These are phyloP conservation scores for Saccharomycopsis sp. DNA, from an alignment of 805 yeast genomes.

Conservation along the genomic window DNA sequence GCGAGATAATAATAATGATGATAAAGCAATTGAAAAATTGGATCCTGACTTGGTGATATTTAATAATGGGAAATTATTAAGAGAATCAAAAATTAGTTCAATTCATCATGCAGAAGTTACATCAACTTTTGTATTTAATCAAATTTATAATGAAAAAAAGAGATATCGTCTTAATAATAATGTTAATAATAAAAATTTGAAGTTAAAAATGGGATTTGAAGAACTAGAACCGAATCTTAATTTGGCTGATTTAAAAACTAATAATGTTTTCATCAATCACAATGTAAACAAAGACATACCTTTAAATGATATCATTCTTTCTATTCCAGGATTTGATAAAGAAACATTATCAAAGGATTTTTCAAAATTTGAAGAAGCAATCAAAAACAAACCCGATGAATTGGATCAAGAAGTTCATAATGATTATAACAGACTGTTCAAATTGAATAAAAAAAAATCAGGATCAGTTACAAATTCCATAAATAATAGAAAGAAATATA, in stretches of 20 bases:
- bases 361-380: background rate
- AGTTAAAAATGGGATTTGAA: too few species aligned
- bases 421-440: background rate
- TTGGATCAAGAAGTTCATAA: background rate
- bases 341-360: background rate
- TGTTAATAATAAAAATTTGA: too few species aligned
- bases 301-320: constrained; percentile 8
- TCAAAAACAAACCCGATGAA: background rate
- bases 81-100: constrained; percentile 10
- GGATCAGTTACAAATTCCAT: background rate
- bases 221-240: too few species aligned
- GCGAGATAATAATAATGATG: too few species aligned
- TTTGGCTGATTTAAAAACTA: too few species aligned
- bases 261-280: too few species aligned
- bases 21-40: background rate
- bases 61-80: constrained; percentile 10
- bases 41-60: constrained; percentile 6
- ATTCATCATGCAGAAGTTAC: constrained; percentile 12
- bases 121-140: constrained; percentile 12
- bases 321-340: constrained; percentile 8
- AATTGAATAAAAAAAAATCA: background rate
- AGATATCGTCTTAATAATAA: too few species aligned
- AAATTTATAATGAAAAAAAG: constrained; percentile 12
- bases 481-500: background rate
- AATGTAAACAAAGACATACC: too few species aligned